These are phyloP conservation scores for Penicillium desertorum DNA, from an alignment of 495 filamentous ascomycete species.

Conservation along the genomic window DNA sequence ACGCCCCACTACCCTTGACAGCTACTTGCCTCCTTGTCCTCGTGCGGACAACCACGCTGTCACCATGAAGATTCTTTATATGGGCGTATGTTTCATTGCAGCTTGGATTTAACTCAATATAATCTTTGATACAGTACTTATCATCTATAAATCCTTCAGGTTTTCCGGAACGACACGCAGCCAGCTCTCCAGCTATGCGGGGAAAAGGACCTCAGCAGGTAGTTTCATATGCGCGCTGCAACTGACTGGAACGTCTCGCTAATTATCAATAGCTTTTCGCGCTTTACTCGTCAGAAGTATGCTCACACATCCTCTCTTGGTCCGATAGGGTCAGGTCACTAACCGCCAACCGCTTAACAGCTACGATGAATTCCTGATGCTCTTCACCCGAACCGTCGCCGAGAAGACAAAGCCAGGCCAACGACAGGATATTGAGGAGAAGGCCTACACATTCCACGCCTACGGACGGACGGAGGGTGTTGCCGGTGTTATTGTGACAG, in stretches of 20 bases:
- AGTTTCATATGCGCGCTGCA: conserved; percentile 1
- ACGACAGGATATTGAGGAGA: conserved; percentile 88
- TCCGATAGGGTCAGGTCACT: background rate
- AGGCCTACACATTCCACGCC: conserved; percentile 74
- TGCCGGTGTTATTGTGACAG: conserved; percentile 83
- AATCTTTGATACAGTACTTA: background rate
- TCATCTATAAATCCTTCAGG: conserved; percentile 45
- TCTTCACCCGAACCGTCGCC: conserved; percentile 63
- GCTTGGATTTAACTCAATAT: background rate
- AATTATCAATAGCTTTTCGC: conserved; percentile 55
- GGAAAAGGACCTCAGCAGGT: conserved; percentile 71
- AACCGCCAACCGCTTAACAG: conserved; percentile 25
- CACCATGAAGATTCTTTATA: conserved; percentile 92
- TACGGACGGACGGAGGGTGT: conserved; percentile 87
- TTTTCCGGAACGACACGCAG: conserved; percentile 76
- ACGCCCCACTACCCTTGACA: conserved; percentile 3
- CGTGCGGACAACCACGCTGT: conserved; percentile 24
- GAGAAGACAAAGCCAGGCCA: conserved; percentile 83
- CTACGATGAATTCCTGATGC: conserved; percentile 55
- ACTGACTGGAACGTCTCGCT: conserved; percentile 4
- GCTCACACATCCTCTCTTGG: conserved; percentile 5
- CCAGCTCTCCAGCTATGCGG: conserved; percentile 78
- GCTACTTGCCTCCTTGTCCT: conserved; percentile 11
- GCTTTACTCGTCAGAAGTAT: conserved; percentile 73
- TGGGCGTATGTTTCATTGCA: conserved; percentile 64